Evolutionary conservation across 2,329 filamentous ascomycete species (phyloP).

Genomic region (Phaeosphaeriaceae sp.): DNA sequence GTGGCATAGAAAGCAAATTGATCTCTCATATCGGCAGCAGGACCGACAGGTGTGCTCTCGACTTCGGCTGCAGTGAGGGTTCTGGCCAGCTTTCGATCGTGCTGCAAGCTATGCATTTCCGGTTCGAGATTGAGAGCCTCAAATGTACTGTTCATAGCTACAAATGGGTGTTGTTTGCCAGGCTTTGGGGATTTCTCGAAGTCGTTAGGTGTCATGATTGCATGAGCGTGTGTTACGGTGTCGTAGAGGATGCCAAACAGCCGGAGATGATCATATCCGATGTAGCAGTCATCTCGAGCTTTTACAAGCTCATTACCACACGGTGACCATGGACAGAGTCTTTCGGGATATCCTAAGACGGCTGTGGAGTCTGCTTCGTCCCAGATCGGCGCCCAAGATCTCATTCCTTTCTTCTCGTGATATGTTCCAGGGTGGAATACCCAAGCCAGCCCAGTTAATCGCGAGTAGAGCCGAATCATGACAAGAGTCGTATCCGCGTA

Average conservation of each 20-base stretch:
- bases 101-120: neutral
- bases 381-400: conserved; percentile 6
- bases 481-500: conserved; percentile 3
- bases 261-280: neutral
- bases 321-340: neutral
- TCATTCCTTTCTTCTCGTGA: neutral
- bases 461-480: neutral
- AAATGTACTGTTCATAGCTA: neutral
- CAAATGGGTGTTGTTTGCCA: neutral
- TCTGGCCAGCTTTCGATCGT: neutral
- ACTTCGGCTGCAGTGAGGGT: neutral
- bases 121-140: neutral
- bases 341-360: neutral
- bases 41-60: neutral
- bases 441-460: neutral
- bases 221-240: neutral
- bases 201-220: neutral
- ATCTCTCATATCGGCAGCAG: neutral
- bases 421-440: conserved; percentile 2
- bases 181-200: neutral
- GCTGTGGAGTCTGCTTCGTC: neutral
- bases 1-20: neutral
- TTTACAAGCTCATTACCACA: neutral
- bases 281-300: neutral
- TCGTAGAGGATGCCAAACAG: neutral